Base-by-base conservation (phyloP, 2,329 filamentous ascomycete species). In the Arthroderma uncinatum region DNA sequence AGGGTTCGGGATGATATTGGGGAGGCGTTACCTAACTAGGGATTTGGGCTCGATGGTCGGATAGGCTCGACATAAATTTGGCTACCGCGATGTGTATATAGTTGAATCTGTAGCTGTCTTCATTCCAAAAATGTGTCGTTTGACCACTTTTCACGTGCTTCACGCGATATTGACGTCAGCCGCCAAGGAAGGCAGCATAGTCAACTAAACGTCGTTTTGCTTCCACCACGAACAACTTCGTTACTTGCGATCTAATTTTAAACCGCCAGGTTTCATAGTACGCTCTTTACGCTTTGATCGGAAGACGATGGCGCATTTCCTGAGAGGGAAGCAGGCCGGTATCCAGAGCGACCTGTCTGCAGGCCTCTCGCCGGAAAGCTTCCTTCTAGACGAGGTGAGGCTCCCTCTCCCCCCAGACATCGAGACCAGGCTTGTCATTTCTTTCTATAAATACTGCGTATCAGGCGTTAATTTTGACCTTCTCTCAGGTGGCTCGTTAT, bases 251-350 rank as follows among this genome's bases (percentile, higher is more conserved):
- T 42, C 8, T 21, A 42, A 19, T 19, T 21, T 42, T 19, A 42
- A 23, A 42, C 39, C 19, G 9, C 16, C 39, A 7, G 16, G 39
- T 42, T 9, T 42, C 39, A 23, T 9, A 42, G 39, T 23, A 12
- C 39, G 39, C 39, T 42, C 39, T 16, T 42, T 42, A 42, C 39
- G 19, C 39, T 23, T 42, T 40, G 3, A 14, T 40, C 23, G n/a
- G n/a, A n/a, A 42, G 19, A 42, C 16, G 36, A 96, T 96, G 91
- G 84, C 91, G 57, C 83, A 87, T 65, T 92, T 97, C 70, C 76
- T 98, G 61, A 81, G 93, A 70, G 87, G 88, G 65, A 96, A 95
- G 79, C 93, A 97, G 79, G 83, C 89, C 58, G 93, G 93, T 67
- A 86, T 98, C 65, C 86, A 90, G 70, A 88, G 86, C 73, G 93